phyloP scores from a whole-genome alignment of 441 rosid genomes.

The Euphorbia celastroides region DNA sequence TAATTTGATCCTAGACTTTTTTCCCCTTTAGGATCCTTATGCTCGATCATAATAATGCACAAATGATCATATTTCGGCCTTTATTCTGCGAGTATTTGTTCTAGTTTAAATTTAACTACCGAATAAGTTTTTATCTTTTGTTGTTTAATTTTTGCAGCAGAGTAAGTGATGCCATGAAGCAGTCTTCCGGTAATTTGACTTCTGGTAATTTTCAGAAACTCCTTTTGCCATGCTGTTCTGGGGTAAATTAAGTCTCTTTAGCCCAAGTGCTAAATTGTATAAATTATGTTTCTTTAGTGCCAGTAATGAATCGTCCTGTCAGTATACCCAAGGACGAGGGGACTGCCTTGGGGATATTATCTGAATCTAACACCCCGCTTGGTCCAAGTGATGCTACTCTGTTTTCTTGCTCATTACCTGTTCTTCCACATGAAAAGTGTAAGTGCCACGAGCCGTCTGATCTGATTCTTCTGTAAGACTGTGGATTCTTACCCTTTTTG shows the following conservation, averaged over 20 bases:
- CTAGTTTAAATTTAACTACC: neutral
- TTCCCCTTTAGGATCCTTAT: neutral
- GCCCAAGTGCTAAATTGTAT: constrained; percentile 18
- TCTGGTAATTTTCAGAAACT: constrained; percentile 29
- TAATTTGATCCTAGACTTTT: neutral
- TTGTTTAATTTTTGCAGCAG: constrained; percentile 6
- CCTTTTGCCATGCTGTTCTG: neutral
- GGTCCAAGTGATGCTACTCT: constrained; percentile 60
- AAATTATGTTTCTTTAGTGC: constrained; percentile 30
- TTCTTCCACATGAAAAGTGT: constrained; percentile 87
- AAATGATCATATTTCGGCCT: neutral
- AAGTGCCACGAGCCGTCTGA: constrained; percentile 17
- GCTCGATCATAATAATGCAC: too few relatives aligned
- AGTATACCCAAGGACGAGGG: constrained; percentile 31
- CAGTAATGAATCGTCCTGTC: constrained; percentile 28
- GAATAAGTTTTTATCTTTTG: neutral
- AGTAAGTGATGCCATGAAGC: constrained; percentile 35
- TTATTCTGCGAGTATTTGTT: neutral
- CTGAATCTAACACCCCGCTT: constrained; percentile 41
- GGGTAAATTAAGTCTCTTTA: constrained; percentile 2
- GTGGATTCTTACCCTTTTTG: constrained; percentile 17
- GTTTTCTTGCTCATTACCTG: constrained; percentile 86
- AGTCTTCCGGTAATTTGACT: constrained; percentile 20
- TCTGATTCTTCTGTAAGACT: neutral
- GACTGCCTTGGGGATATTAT: constrained; percentile 42